These are phyloP conservation scores for Podospora pseudoanserina DNA, from an alignment of 495 filamentous ascomycete genomes.

Conservation along the genomic window DNA sequence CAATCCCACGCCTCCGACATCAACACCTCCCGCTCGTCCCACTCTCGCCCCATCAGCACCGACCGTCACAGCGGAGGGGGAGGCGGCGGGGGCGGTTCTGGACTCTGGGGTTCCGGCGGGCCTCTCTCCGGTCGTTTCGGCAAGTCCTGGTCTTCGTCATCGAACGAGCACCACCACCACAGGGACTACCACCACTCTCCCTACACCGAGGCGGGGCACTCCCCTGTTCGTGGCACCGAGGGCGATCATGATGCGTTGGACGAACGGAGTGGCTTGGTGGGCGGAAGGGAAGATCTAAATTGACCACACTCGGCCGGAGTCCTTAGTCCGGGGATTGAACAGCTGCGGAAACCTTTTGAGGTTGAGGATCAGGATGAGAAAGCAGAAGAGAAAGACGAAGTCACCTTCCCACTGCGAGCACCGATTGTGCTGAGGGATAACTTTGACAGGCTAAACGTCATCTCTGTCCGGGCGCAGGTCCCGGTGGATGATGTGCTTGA, in stretches of 20 bases:
- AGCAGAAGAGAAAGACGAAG: constrained; percentile 2
- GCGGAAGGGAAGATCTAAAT: constrained; percentile 15
- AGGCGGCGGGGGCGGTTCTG: not conserved
- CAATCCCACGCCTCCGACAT: constrained; percentile 6
- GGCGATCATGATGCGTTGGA: not conserved
- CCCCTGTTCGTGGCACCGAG: constrained; percentile 1
- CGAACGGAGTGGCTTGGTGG: constrained; percentile 12
- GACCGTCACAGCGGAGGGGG: not conserved
- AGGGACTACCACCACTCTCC: not conserved
- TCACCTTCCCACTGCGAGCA: not conserved
- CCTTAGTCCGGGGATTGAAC: not conserved
- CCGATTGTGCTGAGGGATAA: constrained; percentile 12
- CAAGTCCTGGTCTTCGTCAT: not conserved
- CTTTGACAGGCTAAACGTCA: constrained; percentile 19
- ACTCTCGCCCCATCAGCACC: not conserved
- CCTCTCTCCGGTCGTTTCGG: not conserved
- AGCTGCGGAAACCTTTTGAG: not conserved
- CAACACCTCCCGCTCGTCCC: not conserved
- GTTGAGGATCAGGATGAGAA: not conserved
- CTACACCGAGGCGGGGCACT: not conserved
- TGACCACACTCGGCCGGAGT: constrained; percentile 30
- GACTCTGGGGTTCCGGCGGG: not conserved
- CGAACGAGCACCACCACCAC: not conserved
- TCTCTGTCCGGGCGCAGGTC: constrained; percentile 12
- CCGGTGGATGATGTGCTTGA: constrained; percentile 12